Evolutionary conservation across 805 yeast genomes (phyloP), one percentile per base, ranked within the genome.

Genomic region (Kodamaea lidongshanica): DNA sequence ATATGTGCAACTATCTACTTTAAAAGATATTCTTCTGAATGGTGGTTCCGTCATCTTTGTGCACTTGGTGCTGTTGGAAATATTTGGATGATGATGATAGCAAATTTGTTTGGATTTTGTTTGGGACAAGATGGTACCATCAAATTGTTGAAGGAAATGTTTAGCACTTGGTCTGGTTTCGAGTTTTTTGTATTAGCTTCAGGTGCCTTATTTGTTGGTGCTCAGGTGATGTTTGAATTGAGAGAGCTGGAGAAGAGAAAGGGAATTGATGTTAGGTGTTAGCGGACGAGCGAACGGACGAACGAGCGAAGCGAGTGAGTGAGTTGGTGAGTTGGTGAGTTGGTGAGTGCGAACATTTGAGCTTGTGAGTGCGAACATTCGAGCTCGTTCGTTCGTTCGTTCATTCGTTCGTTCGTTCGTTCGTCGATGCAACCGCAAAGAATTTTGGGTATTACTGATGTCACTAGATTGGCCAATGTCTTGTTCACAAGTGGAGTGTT

Each of bases 51-150:
- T 42, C 83, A 80, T 50, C 46, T 79, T 9, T 84, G 95, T 56
- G 95, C 87, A 0, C 42, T 74, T 5, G 98, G 98, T 3, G 95
- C 89, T 4, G 94, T 88, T 16, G 48, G 69, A 13, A 92, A 92
- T 54, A 80, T 92, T 34, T 89, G 96, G 95, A 72, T 89, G 80
- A 89, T 92, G 98, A 87, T 92, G 87, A 70, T 87, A 41, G 97
- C 97, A 10, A 92, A 92, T 47, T 58, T 94, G 31, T 86, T 82
- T 48, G 99, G 99, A 0, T 92, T 92, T 56, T 92, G 96, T 45
- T 67, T 92, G 19, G 97, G 96, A 6, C 65, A 77, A 16, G 95
- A 86, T 37, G 99, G 98, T 2, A 77, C 88, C 16, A 42, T 67
- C 16, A 62, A 68, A 23, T 66, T 89, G 41, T 58, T 89, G 13